A percentile compares a stretch with the other conserved stretches of the same genome.
phyloP scores from a whole-genome alignment of 202 grass and related monocot species.

The Zoysia matrella region DNA sequence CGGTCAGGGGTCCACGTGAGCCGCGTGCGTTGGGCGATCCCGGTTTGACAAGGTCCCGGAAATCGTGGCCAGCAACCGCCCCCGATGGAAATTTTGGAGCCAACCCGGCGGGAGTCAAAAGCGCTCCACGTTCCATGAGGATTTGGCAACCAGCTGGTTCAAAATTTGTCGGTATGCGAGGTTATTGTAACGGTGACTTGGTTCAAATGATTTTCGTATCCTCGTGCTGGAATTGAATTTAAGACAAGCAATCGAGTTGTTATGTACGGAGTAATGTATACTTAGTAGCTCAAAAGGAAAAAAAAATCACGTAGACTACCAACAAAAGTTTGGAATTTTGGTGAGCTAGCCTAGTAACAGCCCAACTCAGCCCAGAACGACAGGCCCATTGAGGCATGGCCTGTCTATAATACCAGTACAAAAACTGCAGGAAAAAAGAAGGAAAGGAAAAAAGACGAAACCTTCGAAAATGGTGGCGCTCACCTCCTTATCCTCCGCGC shows the following conservation, averaged over 20 bases:
- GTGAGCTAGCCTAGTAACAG: not conserved
- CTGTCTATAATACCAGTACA: not conserved
- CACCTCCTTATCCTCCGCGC: slow-evolving; percentile 48
- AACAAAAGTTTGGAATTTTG: not conserved
- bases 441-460: not conserved
- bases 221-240: too few species aligned
- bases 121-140: not conserved
- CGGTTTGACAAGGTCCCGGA: not conserved
- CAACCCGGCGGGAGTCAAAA: not conserved
- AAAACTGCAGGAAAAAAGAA: not conserved
- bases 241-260: not conserved
- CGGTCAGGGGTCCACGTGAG: not conserved
- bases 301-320: too few species aligned
- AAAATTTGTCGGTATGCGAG: not conserved
- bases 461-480: slow-evolving; percentile 45
- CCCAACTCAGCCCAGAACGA: not conserved
- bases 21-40: not conserved
- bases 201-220: too few species aligned
- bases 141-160: not conserved
- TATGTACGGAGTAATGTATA: too few species aligned
- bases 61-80: not conserved
- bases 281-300: too few species aligned
- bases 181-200: too few species aligned
- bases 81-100: not conserved
- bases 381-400: too few species aligned